Conservation (phyloP, 2,329 filamentous ascomycete species). For the Fusarium illudens region DNA sequence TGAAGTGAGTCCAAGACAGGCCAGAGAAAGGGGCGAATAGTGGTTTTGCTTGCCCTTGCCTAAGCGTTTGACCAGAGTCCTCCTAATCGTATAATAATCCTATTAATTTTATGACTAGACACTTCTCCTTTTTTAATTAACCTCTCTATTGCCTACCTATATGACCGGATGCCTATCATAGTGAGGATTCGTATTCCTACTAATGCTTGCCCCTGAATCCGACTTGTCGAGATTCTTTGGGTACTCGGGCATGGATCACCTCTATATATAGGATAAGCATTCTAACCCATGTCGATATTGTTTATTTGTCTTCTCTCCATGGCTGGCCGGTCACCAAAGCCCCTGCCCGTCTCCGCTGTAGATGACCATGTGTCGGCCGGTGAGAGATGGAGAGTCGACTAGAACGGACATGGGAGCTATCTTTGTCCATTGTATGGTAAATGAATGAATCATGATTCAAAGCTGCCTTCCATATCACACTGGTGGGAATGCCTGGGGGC, state of each 20-base stretch:
- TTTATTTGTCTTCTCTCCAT: neutral
- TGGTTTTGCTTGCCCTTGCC: neutral
- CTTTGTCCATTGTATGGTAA: too few species aligned
- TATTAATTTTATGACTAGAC: neutral
- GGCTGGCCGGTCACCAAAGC: neutral
- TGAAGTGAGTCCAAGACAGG: neutral
- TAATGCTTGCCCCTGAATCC: neutral
- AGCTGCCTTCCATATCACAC: too few species aligned
- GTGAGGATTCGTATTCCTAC: neutral
- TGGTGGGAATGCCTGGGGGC: too few species aligned
- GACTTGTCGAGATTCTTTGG: neutral
- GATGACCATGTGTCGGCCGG: neutral
- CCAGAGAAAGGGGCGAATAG: neutral
- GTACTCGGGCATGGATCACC: neutral
- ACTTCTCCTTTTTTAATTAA: neutral
- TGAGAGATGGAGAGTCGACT: neutral
- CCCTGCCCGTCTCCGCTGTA: neutral
- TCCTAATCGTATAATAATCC: too few species aligned
- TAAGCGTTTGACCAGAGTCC: neutral
- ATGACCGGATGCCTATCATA: neutral
- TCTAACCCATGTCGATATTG: neutral
- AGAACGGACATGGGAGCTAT: too few species aligned
- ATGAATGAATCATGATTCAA: too few species aligned
- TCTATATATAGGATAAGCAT: neutral
- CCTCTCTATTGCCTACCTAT: neutral